Base-by-base conservation (phyloP, 2,329 filamentous ascomycete genomes). In the Ustulina deusta region DNA sequence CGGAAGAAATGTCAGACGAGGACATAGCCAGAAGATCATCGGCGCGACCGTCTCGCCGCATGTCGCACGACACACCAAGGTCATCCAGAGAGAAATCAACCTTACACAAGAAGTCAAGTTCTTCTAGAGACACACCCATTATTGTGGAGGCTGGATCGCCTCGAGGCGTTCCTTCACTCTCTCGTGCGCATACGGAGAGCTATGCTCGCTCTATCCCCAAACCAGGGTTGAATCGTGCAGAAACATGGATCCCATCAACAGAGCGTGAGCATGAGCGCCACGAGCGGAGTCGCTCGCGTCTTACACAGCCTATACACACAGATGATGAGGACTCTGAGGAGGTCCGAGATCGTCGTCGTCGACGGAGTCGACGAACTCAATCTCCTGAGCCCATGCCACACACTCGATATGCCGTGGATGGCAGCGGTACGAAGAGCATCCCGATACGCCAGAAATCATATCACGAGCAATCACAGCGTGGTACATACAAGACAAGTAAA, bases 51-150 rank as follows among this genome's bases (percentile, higher is more conserved):
- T 69, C 69, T 51, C 76, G 76, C 25, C 74, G 74, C 46, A 73
- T 72, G 74, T 78, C 77, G 7, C 71, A 77, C 17, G 76, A 78
- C 7, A 72, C 73, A 1, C 69, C 73, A 4, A 70, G 72, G 22
- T 75, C 74, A 46, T 73, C 76, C 9, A 73, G 72, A 48, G 76
- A 77, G 51, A 78, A 78, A 61, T 5, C 68, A 17, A 69, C 76
- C 2, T 71, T 72, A 6, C 72, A 75, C 60, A 77, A 76, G 66
- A 77, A 77, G 51, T 68, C 69, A 27, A 63, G 68, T 6, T 69
- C 71, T 5, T 70, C 71, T 48, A 69, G 73, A 62, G 71, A 72
- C 40, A 70, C 75, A 27, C 70, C 74, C 10, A 70, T 74, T 38
- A 69, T 74, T 38, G 65, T 74, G 9, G 73, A 75, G 42, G 65